Evolutionary conservation across 495 filamentous ascomycete species (phyloP).

Genomic region (Neurospora sp.): DNA sequence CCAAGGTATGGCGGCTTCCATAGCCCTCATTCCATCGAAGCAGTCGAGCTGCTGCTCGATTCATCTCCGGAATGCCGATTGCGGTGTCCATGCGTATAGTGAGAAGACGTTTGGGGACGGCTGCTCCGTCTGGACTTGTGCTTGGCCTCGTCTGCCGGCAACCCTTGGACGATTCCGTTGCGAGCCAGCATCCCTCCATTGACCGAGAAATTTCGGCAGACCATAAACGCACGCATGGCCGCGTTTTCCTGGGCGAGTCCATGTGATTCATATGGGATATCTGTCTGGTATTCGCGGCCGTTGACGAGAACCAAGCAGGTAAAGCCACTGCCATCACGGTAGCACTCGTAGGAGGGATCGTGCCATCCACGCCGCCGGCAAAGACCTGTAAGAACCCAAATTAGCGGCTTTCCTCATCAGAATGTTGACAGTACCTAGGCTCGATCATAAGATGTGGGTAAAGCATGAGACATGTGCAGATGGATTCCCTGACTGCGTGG

Average conservation of each 20-base stretch:
- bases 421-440: background rate
- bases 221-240: conserved; percentile 93
- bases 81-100: conserved; percentile 26
- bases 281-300: conserved; percentile 91
- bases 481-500: conserved; percentile 26
- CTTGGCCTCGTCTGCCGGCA: conserved; percentile 52
- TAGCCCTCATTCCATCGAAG: conserved; percentile 37
- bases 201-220: conserved; percentile 96
- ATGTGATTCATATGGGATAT: conserved; percentile 71
- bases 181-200: conserved; percentile 87
- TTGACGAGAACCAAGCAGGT: conserved; percentile 92
- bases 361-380: conserved; percentile 94
- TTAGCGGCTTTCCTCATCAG: conserved; percentile 24
- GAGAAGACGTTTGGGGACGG: conserved; percentile 34
- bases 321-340: conserved; percentile 60
- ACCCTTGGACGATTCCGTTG: conserved; percentile 77
- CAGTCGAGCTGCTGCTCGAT: conserved; percentile 50
- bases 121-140: conserved; percentile 36
- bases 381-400: conserved; percentile 56
- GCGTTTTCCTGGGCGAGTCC: conserved; percentile 84
- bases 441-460: background rate
- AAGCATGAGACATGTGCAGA: conserved; percentile 1
- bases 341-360: conserved; percentile 83
- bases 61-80: conserved; percentile 33
- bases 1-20: background rate